Evolutionary conservation across 495 filamentous ascomycete genomes (phyloP).

Genomic region (Hypoxylon fuscum): DNA sequence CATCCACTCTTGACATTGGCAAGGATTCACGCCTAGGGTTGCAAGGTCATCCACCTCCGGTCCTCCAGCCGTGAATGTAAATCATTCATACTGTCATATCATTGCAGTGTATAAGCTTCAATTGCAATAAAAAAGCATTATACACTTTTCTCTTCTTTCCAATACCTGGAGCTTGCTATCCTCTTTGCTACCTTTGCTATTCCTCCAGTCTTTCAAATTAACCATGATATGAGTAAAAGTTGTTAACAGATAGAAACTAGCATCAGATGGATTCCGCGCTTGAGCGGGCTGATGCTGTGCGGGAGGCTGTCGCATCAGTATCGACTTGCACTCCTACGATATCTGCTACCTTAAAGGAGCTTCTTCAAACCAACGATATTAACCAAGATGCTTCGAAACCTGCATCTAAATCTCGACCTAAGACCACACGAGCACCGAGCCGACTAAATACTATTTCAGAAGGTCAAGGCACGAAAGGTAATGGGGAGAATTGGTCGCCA

Average conservation of each 20-base stretch:
- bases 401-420: conserved; percentile 47
- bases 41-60: neutral
- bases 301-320: conserved; percentile 58
- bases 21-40: neutral
- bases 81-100: neutral
- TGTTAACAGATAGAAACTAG: conserved; percentile 20
- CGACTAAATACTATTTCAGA: conserved; percentile 36
- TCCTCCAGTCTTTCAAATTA: conserved; percentile 6
- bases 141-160: conserved; percentile 27
- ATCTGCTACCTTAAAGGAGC: conserved; percentile 57
- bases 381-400: conserved; percentile 42
- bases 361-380: conserved; percentile 53
- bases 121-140: conserved; percentile 4
- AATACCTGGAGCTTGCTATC: conserved; percentile 33
- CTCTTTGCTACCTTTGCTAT: conserved; percentile 22
- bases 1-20: neutral
- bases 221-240: conserved; percentile 40
- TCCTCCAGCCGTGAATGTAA: neutral
- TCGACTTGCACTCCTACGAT: conserved; percentile 63
- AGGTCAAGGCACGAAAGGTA: conserved; percentile 32
- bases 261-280: conserved; percentile 56
- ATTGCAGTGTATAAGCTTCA: neutral
- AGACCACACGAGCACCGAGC: conserved; percentile 31
- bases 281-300: conserved; percentile 58
- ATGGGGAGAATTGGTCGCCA: conserved; percentile 53